phyloP scores from a whole-genome alignment of 2,329 filamentous ascomycete species.

The Cercospora sp. region DNA sequence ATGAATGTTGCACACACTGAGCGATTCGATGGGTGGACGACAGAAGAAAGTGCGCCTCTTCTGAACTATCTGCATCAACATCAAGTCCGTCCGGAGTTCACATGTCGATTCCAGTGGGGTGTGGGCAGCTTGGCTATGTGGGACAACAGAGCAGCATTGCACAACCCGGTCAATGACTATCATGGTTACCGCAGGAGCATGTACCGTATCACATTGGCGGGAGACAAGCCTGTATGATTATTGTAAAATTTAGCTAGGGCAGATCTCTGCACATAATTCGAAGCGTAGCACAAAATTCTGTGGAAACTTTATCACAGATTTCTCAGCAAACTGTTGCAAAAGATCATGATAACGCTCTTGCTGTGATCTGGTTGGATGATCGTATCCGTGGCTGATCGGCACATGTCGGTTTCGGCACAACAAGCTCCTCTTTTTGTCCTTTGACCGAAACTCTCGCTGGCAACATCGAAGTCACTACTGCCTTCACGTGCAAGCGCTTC shows the following conservation, averaged over 20 bases:
- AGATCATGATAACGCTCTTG: background rate
- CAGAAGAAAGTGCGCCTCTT: conserved; percentile 76
- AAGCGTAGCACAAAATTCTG: background rate
- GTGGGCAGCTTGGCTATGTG: conserved; percentile 3
- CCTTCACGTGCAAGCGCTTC: background rate
- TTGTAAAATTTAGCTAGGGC: background rate
- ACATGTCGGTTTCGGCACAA: background rate
- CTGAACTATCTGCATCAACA: conserved; percentile 75
- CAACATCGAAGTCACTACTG: background rate
- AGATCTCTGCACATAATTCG: background rate
- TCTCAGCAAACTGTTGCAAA: background rate
- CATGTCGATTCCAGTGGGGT: conserved; percentile 68
- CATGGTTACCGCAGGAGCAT: conserved; percentile 16
- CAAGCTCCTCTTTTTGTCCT: background rate
- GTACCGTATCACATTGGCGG: conserved; percentile 18
- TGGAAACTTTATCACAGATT: background rate
- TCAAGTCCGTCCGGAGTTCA: conserved; percentile 69
- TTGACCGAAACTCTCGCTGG: background rate
- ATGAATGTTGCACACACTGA: conserved; percentile 83
- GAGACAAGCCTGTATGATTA: conserved; percentile 15
- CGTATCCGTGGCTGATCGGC: background rate
- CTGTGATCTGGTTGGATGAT: background rate
- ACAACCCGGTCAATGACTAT: conserved; percentile 25
- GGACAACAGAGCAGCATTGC: conserved; percentile 21
- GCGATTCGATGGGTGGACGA: conserved; percentile 76